Base-by-base conservation (phyloP, 108 stramenopile genomes). In the Cyclotella baltica region DNA sequence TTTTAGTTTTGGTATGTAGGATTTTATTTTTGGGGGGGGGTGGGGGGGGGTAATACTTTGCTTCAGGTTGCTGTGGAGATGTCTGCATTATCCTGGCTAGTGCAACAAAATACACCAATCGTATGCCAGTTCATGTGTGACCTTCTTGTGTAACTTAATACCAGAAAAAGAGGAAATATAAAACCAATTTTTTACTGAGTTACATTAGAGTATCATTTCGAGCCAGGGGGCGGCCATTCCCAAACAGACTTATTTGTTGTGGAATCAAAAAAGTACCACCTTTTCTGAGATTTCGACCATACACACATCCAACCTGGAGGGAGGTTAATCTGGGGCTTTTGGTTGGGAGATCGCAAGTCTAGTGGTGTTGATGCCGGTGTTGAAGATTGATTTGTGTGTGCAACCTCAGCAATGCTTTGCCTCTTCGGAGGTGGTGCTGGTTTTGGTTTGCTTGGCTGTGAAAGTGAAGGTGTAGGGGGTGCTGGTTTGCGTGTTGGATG, bases 191-290 rank as follows among this genome's bases (percentile, higher is more conserved):
- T 5, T 35, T 36, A 11, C 2, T 13, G 2, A 13, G 8, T 36
- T n/a, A 62, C 4, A 5, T 34, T 9, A n/a, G 1, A 62, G 2
- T 36, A 46, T 40, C 20, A 52, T 68, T 37, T 48, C 0, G 27
- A 27, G 16, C 31, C 30, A 29, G 51, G 50, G 13, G 67, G 67
- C 18, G 67, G 67, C 67, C 67, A 68, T 52, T 90, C 85, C 90
- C 92, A 93, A 0, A 93, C 87, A 66, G 86, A 87, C 52, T 81
- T 86, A 66, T 93, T 93, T 19, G 81, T 90, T 33, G 76, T 91
- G 2, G 84, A 90, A 67, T 88, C 70, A 58, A 91, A 93, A 71
- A 90, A 93, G 67, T 93, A 93, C 92, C 92, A 93, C 11, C 89
- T 72, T 76, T 91, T 85, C 58, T 93, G 90, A 65, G 85, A 85